Evolutionary conservation across 345 rosid genomes (phyloP), one percentile per base, ranked within the genome.

Genomic region (Pseudoturritis turrita): DNA sequence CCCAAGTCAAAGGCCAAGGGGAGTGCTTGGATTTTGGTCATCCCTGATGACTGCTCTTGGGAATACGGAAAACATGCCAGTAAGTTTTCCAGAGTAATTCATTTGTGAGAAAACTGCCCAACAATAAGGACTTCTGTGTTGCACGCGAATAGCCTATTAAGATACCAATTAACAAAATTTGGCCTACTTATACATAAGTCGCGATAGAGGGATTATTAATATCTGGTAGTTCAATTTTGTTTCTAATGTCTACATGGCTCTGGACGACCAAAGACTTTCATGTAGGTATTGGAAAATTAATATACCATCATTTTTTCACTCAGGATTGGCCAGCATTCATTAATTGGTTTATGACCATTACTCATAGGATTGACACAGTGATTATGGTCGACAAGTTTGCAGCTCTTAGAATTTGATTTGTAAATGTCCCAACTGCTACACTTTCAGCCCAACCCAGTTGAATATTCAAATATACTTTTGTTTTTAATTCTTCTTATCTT

Each of bases 1-100:
- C 23, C 99, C 97, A 55, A 82, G 96, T 82, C 99, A 91, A 77
- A 80, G 98, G 56, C 99, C 98, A 23, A 85, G 90, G 68, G 97
- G 98, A 65, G 98, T 92, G 25, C 98, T 92, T 79, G 99, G 99
- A 55, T 95, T 95, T 76, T 92, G 99, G 98, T 86, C 89, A 72
- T 92, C 99, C 70, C 77, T 90, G 80, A 95, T 95, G 99, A 95
- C 98, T 81, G 96, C 99, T 58, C 81, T 95, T 70, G 99, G 99
- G 44, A 95, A 92, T 83, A 91, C 97, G 10, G 98, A 95, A 83
- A 95, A 88, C 72, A 91, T 95, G 99, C 87, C 92, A 15, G 99
- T 95, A 75, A 85, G 96, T 86, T 28, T 43, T 70, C 39, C 37
- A 18, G 50, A 35, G 59, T 65, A 47, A 46, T 31, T 55, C 40